Conservation (phyloP, 768 basidiomycete genomes). For the Trametes villosa region DNA sequence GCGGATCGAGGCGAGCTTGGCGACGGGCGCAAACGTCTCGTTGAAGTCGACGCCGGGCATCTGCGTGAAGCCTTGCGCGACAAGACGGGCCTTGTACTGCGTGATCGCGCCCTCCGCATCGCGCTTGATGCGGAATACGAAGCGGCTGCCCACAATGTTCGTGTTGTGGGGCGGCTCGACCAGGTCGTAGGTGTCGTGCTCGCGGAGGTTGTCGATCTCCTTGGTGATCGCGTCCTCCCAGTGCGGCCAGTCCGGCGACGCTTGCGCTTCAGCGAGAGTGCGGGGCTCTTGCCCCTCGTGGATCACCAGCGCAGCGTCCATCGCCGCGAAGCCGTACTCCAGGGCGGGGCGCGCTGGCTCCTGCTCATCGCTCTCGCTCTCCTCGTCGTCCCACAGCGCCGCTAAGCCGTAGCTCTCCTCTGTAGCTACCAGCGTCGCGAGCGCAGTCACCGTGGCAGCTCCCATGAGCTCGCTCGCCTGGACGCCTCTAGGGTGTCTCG, state of each 20-base stretch:
- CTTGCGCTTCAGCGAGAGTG: neutral
- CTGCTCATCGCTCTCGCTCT: too few species aligned
- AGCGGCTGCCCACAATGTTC: constrained; percentile 19
- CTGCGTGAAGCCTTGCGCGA: constrained; percentile 40
- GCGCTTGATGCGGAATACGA: constrained; percentile 35
- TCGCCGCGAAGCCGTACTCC: neutral
- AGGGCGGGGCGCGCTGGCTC: too few species aligned
- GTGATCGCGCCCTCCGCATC: constrained; percentile 23
- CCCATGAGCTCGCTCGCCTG: too few species aligned
- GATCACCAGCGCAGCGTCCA: neutral
- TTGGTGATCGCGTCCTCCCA: constrained; percentile 25
- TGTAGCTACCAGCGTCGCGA: too few species aligned
- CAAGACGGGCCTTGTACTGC: constrained; percentile 30
- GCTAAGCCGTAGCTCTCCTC: too few species aligned
- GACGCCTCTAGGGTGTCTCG: too few species aligned
- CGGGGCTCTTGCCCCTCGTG: neutral
- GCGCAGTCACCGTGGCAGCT: too few species aligned
- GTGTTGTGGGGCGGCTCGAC: neutral
- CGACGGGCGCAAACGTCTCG: too few species aligned
- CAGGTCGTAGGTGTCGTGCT: neutral
- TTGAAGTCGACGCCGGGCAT: constrained; percentile 32
- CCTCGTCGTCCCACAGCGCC: too few species aligned
- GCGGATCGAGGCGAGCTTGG: constrained; percentile 30
- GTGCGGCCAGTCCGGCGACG: constrained; percentile 15
- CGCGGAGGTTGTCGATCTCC: neutral